These are phyloP conservation scores for Acrodontium crateriforme DNA, from an alignment of 2,329 filamentous ascomycete species.

Conservation along the genomic window DNA sequence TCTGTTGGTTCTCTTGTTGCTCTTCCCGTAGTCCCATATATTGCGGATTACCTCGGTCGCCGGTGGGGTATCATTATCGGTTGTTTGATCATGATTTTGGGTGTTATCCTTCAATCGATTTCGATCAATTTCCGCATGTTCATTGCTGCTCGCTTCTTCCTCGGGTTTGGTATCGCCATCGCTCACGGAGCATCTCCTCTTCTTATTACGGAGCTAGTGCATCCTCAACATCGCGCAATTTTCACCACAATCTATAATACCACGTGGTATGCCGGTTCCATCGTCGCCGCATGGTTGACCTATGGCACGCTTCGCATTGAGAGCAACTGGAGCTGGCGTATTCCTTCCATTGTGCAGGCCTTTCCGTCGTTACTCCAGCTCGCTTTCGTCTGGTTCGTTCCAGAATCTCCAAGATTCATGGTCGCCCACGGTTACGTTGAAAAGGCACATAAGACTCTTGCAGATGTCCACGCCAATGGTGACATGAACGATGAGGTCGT, in stretches of 20 bases:
- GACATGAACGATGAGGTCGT: conserved; percentile 33
- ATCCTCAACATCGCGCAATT: conserved; percentile 36
- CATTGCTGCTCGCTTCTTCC: conserved; percentile 28
- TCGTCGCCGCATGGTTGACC: conserved; percentile 34
- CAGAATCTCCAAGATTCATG: conserved; percentile 48
- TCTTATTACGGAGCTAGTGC: conserved; percentile 29
- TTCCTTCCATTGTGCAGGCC: conserved; percentile 41
- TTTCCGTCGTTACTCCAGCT: conserved; percentile 33
- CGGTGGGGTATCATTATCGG: conserved; percentile 35
- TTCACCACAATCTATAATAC: conserved; percentile 36
- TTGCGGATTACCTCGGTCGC: conserved; percentile 34
- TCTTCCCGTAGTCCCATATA: conserved; percentile 35
- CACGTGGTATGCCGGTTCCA: conserved; percentile 32
- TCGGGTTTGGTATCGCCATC: conserved; percentile 29
- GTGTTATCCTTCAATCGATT: conserved; percentile 30
- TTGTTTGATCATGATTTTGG: conserved; percentile 32
- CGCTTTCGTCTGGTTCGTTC: conserved; percentile 36
- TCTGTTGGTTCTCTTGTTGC: conserved; percentile 35
- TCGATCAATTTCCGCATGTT: conserved; percentile 29
- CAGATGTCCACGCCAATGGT: conserved; percentile 39
- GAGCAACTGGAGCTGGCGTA: conserved; percentile 37
- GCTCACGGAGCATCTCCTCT: conserved; percentile 20
- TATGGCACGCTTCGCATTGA: conserved; percentile 30
- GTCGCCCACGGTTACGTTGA: conserved; percentile 37
- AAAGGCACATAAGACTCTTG: conserved; percentile 37